Percentiles rank a stretch among this genome's conserved stretches.
Evolutionary conservation across 495 filamentous ascomycete species (phyloP).

Genomic region (Penicillium antarcticum): DNA sequence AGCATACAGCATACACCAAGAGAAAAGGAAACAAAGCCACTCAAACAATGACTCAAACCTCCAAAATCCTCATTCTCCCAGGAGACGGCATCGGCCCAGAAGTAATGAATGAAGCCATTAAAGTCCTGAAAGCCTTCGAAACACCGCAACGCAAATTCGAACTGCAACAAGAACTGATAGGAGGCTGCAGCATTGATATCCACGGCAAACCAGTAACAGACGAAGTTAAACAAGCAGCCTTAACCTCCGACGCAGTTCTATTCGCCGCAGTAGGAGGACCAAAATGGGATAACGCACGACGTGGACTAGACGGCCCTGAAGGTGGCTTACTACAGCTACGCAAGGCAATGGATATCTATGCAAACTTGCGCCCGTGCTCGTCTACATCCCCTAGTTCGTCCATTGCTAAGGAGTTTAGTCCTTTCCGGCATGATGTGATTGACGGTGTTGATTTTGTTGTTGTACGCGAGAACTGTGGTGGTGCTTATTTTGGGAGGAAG

Average conservation of each 20-base stretch:
- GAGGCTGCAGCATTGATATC: constrained; percentile 45
- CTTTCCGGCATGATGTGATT: constrained; percentile 44
- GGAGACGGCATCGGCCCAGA: constrained; percentile 56
- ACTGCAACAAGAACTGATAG: constrained; percentile 45
- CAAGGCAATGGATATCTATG: constrained; percentile 48
- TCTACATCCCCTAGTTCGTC: constrained; percentile 36
- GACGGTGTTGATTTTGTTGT: constrained; percentile 49
- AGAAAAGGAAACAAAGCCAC: background rate
- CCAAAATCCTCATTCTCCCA: constrained; percentile 51
- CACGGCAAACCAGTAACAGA: constrained; percentile 44
- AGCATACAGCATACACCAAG: background rate
- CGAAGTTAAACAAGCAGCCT: constrained; percentile 39
- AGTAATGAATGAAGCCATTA: constrained; percentile 50
- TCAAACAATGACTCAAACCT: constrained; percentile 20
- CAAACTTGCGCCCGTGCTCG: constrained; percentile 48
- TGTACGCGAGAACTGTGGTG: constrained; percentile 50
- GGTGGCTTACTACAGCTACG: constrained; percentile 44
- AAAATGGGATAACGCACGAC: constrained; percentile 45
- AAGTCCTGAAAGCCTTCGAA: constrained; percentile 48
- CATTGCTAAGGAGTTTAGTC: constrained; percentile 37
- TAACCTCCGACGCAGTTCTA: constrained; percentile 44
- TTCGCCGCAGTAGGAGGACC: constrained; percentile 51
- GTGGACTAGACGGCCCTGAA: constrained; percentile 43
- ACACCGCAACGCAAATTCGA: constrained; percentile 34
- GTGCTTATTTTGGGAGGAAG: constrained; percentile 52